Percentiles rank a stretch among this genome's conserved stretches.
phyloP scores from a whole-genome alignment of 768 basidiomycete genomes.

The Hebeloma cylindrosporum region DNA sequence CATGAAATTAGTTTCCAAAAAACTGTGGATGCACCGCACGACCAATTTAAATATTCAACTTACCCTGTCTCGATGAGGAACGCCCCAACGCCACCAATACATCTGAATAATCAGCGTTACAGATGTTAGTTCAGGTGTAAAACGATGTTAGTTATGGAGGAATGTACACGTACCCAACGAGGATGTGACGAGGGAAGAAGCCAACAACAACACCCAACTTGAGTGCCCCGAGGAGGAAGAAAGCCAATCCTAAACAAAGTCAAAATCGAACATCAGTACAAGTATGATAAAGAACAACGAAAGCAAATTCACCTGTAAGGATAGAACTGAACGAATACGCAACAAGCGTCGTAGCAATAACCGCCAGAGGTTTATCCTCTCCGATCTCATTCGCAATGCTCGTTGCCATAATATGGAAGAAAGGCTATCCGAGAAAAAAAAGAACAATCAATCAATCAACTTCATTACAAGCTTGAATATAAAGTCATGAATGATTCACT shows the following conservation, averaged over 20 bases:
- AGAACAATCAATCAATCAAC: background rate
- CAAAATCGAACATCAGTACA: conserved; percentile 3
- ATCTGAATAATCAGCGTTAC: conserved; percentile 37
- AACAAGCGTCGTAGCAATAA: conserved; percentile 91
- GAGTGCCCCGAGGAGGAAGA: conserved; percentile 84
- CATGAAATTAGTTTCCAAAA: background rate
- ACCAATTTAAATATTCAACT: conserved; percentile 17
- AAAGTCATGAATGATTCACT: conserved; percentile 29
- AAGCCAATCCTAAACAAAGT: conserved; percentile 57
- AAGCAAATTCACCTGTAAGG: conserved; percentile 63
- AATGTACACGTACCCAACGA: conserved; percentile 87
- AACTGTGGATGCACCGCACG: background rate
- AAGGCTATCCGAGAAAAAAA: conserved; percentile 58
- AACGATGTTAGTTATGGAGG: no score
- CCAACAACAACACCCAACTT: conserved; percentile 84
- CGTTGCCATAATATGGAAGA: conserved; percentile 90
- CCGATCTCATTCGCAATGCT: conserved; percentile 73
- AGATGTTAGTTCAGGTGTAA: background rate
- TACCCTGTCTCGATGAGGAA: conserved; percentile 91
- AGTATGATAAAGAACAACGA: background rate
- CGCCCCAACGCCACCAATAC: conserved; percentile 94
- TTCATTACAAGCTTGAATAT: conserved; percentile 1
- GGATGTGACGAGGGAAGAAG: conserved; percentile 95
- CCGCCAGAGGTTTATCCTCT: conserved; percentile 60
- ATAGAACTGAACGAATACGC: conserved; percentile 86